Conservation (phyloP, 805 yeast species). For the Jamesozyma jinghongensis region DNA sequence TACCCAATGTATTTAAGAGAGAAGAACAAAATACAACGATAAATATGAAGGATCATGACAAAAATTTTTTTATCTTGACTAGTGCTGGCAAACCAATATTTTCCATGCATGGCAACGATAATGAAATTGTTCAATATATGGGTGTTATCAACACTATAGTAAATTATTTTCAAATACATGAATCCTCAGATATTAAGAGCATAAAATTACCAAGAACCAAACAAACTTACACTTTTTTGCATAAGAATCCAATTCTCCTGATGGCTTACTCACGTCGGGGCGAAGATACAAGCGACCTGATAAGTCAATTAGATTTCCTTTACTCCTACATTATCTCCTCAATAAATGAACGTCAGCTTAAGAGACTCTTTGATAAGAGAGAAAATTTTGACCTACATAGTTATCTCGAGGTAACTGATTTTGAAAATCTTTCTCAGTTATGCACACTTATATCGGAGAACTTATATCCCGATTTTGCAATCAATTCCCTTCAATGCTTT, state of each 20-base stretch:
- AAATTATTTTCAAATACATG: constrained; percentile 48
- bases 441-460: constrained; percentile 40
- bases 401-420: constrained; percentile 65
- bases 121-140: constrained; percentile 52
- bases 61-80: constrained; percentile 72
- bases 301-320: constrained; percentile 59
- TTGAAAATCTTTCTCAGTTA: constrained; percentile 58
- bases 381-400: constrained; percentile 76
- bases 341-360: constrained; percentile 69
- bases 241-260: constrained; percentile 60
- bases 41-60: constrained; percentile 23
- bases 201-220: constrained; percentile 30
- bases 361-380: constrained; percentile 55
- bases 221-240: constrained; percentile 43
- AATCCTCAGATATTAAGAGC: constrained; percentile 33
- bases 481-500: constrained; percentile 59
- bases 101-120: constrained; percentile 66
- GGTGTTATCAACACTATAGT: constrained; percentile 77
- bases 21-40: neutral
- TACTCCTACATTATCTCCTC: constrained; percentile 77
- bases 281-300: constrained; percentile 43
- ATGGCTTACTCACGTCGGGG: constrained; percentile 55
- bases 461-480: constrained; percentile 49
- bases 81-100: constrained; percentile 86
- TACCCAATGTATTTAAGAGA: constrained; percentile 19